phyloP scores from a whole-genome alignment of 2,329 filamentous ascomycete genomes.

The Plenodomus tracheiphilus region DNA sequence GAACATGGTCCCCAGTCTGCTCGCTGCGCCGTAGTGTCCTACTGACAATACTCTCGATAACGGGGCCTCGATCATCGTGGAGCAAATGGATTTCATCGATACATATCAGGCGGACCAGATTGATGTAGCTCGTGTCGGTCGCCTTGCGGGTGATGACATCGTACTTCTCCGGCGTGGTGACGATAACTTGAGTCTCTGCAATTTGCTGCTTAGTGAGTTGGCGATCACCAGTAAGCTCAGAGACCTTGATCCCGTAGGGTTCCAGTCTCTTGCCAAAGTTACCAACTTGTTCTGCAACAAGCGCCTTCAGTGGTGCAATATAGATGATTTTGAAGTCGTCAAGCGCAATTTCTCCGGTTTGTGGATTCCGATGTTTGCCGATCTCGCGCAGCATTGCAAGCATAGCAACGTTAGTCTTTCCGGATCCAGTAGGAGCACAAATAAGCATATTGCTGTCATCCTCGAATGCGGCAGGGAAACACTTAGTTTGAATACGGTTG shows the following conservation, averaged over 20 bases:
- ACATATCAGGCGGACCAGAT: constrained; percentile 91
- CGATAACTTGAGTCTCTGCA: constrained; percentile 94
- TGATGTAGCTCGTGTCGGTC: constrained; percentile 94
- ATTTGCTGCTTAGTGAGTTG: constrained; percentile 99
- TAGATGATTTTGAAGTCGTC: constrained; percentile 99
- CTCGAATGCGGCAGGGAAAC: constrained; percentile 86
- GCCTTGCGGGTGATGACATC: constrained; percentile 98
- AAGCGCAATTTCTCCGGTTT: constrained; percentile 90
- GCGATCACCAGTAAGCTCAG: constrained; percentile 95
- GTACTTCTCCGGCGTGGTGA: constrained; percentile 98
- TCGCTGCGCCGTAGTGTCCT: constrained; percentile 91
- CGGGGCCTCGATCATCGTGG: constrained; percentile 95
- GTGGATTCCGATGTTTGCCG: constrained; percentile 86
- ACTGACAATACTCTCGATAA: constrained; percentile 94
- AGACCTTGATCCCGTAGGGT: constrained; percentile 86
- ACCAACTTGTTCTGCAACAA: constrained; percentile 97
- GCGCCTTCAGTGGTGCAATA: constrained; percentile 91
- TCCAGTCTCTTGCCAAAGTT: constrained; percentile 93
- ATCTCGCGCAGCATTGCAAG: constrained; percentile 93
- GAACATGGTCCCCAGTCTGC: constrained; percentile 90
- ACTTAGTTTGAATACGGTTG: constrained; percentile 95
- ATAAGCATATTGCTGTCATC: constrained; percentile 98
- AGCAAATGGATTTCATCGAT: constrained; percentile 98
- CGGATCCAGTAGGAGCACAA: constrained; percentile 94
- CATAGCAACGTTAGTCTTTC: constrained; percentile 99